A percentile compares a stretch with the other conserved stretches of the same genome.
Conservation (phyloP, 202 grass and related monocot species). For the Schoenoplectus triqueter region DNA sequence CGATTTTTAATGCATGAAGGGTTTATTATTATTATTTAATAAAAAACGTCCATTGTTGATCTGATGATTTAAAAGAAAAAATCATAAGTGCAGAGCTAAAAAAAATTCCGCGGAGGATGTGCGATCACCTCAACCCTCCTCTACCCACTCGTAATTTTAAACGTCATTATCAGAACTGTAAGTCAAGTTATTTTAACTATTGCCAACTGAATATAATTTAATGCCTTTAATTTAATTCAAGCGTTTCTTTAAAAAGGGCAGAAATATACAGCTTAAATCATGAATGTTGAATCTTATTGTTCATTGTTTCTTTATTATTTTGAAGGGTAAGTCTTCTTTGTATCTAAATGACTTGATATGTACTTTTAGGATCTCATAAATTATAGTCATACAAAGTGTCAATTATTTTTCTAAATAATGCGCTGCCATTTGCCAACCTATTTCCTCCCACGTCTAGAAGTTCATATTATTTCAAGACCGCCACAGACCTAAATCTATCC, state of each 20-base stretch:
- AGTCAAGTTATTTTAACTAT: not conserved
- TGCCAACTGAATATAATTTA: not conserved
- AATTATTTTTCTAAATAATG: conserved; percentile 15
- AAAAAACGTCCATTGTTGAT: no score
- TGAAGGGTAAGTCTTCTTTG: not conserved
- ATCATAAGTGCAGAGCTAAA: no score
- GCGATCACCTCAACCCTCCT: no score
- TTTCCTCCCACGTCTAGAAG: conserved; percentile 19
- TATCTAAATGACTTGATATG: not conserved
- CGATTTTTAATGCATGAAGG: no score
- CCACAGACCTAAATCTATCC: not conserved
- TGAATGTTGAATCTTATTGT: not conserved
- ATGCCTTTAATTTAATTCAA: not conserved
- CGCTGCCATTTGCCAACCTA: not conserved
- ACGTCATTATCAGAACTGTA: no score
- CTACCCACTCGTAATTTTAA: no score
- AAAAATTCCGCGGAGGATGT: no score
- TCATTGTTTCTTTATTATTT: not conserved
- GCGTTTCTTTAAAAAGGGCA: not conserved
- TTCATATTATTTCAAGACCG: not conserved
- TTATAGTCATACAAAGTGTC: not conserved
- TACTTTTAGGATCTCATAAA: not conserved
- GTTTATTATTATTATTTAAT: no score
- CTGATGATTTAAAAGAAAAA: no score
- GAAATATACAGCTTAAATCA: not conserved